Evolutionary conservation across 768 basidiomycete genomes (phyloP).

Genomic region (Naganishia kalamii): DNA sequence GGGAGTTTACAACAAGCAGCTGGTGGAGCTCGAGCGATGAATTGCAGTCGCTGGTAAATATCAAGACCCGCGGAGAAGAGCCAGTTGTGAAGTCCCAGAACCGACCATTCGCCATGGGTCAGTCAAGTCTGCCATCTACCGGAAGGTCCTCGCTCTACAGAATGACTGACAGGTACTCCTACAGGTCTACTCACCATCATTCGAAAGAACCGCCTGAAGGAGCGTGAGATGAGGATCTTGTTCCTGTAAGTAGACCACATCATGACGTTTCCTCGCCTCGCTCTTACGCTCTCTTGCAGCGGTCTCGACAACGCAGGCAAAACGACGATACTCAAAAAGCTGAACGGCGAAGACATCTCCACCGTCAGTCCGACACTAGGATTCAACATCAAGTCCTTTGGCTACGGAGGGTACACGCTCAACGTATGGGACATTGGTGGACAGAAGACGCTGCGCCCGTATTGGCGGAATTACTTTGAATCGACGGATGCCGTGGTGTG

Average conservation of each 20-base stretch:
- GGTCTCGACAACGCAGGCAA: constrained; percentile 98
- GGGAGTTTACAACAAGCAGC: too few species aligned
- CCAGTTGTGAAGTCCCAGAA: too few species aligned
- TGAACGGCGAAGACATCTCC: constrained; percentile 84
- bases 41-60: too few species aligned
- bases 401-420: constrained; percentile 67
- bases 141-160: neutral
- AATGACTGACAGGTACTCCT: neutral
- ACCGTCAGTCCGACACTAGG: constrained; percentile 88
- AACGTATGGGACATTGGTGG: constrained; percentile 97
- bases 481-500: constrained; percentile 96
- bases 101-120: too few species aligned
- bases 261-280: neutral
- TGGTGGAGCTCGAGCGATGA: too few species aligned
- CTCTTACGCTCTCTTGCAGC: constrained; percentile 48
- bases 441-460: constrained; percentile 87
- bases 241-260: constrained; percentile 53
- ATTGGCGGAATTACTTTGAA: constrained; percentile 99
- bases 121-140: too few species aligned
- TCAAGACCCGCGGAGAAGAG: too few species aligned
- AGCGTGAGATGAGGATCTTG: constrained; percentile 90
- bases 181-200: constrained; percentile 88
- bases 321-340: constrained; percentile 92
- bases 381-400: constrained; percentile 97
- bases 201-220: constrained; percentile 88